A percentile compares a stretch with the other conserved stretches of the same genome.
Conservation (phyloP, 2,329 filamentous ascomycete species). For the Aspergillus quadricinctus region DNA sequence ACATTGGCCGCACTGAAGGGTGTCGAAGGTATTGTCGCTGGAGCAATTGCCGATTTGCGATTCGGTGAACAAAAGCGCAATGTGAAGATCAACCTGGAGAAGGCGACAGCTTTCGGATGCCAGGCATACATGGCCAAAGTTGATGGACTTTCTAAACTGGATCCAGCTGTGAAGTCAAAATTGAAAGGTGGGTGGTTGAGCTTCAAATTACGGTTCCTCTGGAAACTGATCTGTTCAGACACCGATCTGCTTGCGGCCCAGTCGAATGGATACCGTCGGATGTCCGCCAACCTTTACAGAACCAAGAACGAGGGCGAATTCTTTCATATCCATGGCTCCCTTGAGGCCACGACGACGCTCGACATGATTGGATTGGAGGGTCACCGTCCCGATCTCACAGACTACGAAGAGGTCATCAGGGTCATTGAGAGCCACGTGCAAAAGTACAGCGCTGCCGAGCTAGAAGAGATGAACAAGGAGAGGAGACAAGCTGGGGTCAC, state of each 20-base stretch:
- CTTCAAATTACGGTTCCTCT: too few relatives aligned
- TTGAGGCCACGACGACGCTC: conserved; percentile 66
- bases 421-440: conserved; percentile 58
- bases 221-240: conserved; percentile 44
- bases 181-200: conserved; percentile 30
- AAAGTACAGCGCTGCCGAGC: conserved; percentile 50
- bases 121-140: conserved; percentile 42
- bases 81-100: conserved; percentile 35
- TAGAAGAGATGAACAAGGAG: conserved; percentile 56
- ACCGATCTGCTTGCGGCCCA: conserved; percentile 69
- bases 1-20: conserved; percentile 55
- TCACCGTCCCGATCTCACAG: conserved; percentile 56
- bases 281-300: conserved; percentile 68
- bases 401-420: conserved; percentile 56
- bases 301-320: conserved; percentile 63
- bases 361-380: conserved; percentile 66
- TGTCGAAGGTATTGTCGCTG: conserved; percentile 56
- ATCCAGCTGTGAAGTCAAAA: conserved; percentile 34
- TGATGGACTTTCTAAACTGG: conserved; percentile 35
- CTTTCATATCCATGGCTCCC: conserved; percentile 71
- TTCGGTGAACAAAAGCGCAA: conserved; percentile 42
- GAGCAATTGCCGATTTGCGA: conserved; percentile 55
- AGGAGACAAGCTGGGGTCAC: conserved; percentile 58
- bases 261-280: conserved; percentile 64
- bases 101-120: conserved; percentile 38